A percentile compares a stretch with the other conserved stretches of the same genome.
Evolutionary conservation across 176 grass and related monocot genomes (phyloP).

Genomic region (Echinochloa phyllopogon): DNA sequence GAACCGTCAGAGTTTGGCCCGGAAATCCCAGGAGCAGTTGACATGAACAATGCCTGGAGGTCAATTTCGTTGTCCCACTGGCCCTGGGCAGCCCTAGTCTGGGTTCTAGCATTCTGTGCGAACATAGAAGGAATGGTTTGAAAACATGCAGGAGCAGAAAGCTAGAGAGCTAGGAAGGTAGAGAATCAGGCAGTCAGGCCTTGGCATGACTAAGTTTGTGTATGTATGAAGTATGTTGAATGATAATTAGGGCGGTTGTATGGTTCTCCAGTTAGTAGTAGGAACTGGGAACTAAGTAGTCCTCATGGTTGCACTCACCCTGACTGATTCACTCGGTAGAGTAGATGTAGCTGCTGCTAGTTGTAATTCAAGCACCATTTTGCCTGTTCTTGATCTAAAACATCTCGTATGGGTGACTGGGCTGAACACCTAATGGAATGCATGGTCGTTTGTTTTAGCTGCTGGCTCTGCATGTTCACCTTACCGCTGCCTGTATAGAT

Average conservation of each 20-base stretch:
- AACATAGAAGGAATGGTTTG: slow-evolving; percentile 37
- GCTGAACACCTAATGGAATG: slow-evolving; percentile 3
- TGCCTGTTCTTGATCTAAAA: neutral
- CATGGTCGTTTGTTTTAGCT: neutral
- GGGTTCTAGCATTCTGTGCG: slow-evolving; percentile 32
- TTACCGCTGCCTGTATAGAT: neutral
- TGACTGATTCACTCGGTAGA: neutral
- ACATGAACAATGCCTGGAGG: slow-evolving; percentile 6
- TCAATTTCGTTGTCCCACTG: slow-evolving; percentile 16
- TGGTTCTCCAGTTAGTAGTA: neutral
- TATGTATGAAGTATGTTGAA: slow-evolving; percentile 22
- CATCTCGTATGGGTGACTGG: neutral
- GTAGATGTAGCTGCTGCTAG: slow-evolving; percentile 26
- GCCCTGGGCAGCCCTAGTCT: slow-evolving; percentile 35
- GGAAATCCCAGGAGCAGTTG: slow-evolving; percentile 38
- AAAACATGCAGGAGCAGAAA: neutral
- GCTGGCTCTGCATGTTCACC: neutral
- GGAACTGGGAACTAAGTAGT: neutral
- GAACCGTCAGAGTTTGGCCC: slow-evolving; percentile 48
- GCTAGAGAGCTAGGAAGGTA: neutral
- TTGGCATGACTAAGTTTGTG: slow-evolving; percentile 18
- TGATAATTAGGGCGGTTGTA: slow-evolving; percentile 21
- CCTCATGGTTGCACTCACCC: neutral
- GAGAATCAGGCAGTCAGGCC: slow-evolving; percentile 7
- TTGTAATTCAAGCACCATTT: slow-evolving; percentile 15